These are phyloP conservation scores for Globisporangium splendens DNA, from an alignment of 352 stramenopile genomes.

Conservation along the genomic window DNA sequence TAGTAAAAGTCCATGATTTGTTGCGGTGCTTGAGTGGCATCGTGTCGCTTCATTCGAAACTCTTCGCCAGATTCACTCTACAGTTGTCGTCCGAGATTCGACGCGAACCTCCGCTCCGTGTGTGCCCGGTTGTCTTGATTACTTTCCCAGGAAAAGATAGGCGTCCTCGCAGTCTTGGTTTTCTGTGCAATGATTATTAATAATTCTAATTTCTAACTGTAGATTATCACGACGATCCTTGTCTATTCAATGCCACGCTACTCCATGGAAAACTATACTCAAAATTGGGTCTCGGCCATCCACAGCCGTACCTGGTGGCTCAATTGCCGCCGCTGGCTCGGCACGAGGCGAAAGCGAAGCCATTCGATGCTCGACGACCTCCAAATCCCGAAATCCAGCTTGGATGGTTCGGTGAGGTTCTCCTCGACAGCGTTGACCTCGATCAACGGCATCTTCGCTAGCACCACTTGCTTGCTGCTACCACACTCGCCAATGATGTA, in stretches of 20 bases:
- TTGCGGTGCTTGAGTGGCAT: too few species aligned
- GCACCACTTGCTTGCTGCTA: constrained; percentile 34
- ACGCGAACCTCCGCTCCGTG: too few species aligned
- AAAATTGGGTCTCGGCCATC: constrained; percentile 29
- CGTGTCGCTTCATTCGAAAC: too few species aligned
- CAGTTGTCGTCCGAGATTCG: too few species aligned
- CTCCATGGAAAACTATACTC: neutral
- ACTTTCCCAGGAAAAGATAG: too few species aligned
- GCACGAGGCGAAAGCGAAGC: constrained; percentile 55
- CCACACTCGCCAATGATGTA: constrained; percentile 54
- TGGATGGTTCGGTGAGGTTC: constrained; percentile 53
- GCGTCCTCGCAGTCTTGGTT: too few species aligned
- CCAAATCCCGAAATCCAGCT: constrained; percentile 60
- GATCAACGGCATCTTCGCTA: constrained; percentile 39
- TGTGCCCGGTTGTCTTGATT: too few species aligned
- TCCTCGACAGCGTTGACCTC: constrained; percentile 67
- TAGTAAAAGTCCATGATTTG: too few species aligned
- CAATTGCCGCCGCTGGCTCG: constrained; percentile 49
- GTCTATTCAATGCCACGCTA: neutral
- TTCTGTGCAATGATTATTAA: too few species aligned
- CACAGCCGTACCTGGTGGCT: constrained; percentile 59
- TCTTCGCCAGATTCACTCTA: too few species aligned
- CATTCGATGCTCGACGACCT: constrained; percentile 32
- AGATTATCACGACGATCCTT: neutral
- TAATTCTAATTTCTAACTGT: too few species aligned